Base-by-base conservation (phyloP, 2,329 filamentous ascomycete species). In the Fusarium veterinarium region DNA sequence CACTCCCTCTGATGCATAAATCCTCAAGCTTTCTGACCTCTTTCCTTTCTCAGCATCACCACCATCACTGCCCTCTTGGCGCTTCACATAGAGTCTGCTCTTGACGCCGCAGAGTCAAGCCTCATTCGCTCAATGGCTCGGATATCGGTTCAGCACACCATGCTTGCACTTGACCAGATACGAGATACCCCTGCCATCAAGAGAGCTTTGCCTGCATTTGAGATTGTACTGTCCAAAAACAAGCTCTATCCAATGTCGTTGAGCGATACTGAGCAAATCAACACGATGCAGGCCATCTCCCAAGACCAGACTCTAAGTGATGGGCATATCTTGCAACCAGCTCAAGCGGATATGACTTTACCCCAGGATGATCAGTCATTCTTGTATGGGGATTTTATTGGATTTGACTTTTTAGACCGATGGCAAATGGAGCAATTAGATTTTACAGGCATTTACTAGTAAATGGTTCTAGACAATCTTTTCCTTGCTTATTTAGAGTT, bases 341-440 rank as follows among this genome's bases (percentile, higher is more conserved):
- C 23, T 1, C 25, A 41, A 5, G 0, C 57, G 0, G 8, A 67
- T 9, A 3, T 48, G 2, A 17, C 6, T 10, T 9, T 61, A 0
- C 14, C 28, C 1, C 20, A 62, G 9, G 37, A 35, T 3, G 31
- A 40, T 0, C 17, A 63, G 1, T 28, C 44, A 0, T 46, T 68
- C n/a, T 9, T 48, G 0, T 20, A 35, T 19, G 57, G 23, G 1
- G 64, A 68, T 2, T 19, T 64, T 5, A 8, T 41, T 5, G 66
- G 57, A 0, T 64, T 69, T 8, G 66, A 69, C 13, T 68, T 69
- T 11, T 46, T 69, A 7, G 64, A 69, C 8, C 42, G 57, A 1
- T 69, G 64, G 66, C 64, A 69, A 40, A 68, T 69, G 57, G 66
- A 69, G 2, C 64, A 69, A 25, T n/a, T 69, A 11, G 66, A 69